Conservation (phyloP, 257 asterid species). For the Forsythia suspensa region DNA sequence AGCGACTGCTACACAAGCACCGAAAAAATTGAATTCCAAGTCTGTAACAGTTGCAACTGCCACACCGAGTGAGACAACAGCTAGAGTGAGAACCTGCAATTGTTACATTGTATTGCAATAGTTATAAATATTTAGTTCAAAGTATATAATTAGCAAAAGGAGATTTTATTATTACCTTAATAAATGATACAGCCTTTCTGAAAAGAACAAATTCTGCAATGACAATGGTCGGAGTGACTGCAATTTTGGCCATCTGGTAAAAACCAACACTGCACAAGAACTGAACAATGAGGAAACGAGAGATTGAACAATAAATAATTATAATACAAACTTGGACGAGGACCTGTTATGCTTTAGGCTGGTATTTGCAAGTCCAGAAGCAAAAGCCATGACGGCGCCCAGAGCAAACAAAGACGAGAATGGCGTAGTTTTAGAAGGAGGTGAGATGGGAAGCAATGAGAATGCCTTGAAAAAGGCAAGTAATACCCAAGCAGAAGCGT, state of each 20-base stretch:
- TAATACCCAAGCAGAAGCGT: constrained; percentile 69
- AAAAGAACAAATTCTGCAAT: constrained; percentile 68
- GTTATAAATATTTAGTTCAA: background rate
- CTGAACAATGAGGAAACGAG: constrained; percentile 31
- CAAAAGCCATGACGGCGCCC: constrained; percentile 89
- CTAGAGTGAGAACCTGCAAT: constrained; percentile 62
- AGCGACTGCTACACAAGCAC: constrained; percentile 72
- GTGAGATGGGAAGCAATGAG: constrained; percentile 67
- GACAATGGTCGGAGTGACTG: constrained; percentile 89
- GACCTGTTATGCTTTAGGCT: constrained; percentile 85
- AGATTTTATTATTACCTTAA: constrained; percentile 40
- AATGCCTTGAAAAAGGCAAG: constrained; percentile 68
- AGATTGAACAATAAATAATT: background rate
- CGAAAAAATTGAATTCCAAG: constrained; percentile 75
- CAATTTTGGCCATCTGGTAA: constrained; percentile 94
- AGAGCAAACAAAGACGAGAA: constrained; percentile 68
- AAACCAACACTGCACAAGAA: constrained; percentile 77
- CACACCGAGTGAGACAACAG: constrained; percentile 73
- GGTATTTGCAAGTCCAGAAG: constrained; percentile 86
- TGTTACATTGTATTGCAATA: background rate
- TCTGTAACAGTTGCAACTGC: constrained; percentile 89
- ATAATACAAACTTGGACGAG: background rate
- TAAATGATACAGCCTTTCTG: constrained; percentile 49
- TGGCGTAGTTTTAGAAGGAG: constrained; percentile 76
- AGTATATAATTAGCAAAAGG: background rate